Evolutionary conservation across 2,329 filamentous ascomycete species (phyloP), one percentile per base, ranked within the genome.

Genomic region (Neoscytalidium dimidiatum): DNA sequence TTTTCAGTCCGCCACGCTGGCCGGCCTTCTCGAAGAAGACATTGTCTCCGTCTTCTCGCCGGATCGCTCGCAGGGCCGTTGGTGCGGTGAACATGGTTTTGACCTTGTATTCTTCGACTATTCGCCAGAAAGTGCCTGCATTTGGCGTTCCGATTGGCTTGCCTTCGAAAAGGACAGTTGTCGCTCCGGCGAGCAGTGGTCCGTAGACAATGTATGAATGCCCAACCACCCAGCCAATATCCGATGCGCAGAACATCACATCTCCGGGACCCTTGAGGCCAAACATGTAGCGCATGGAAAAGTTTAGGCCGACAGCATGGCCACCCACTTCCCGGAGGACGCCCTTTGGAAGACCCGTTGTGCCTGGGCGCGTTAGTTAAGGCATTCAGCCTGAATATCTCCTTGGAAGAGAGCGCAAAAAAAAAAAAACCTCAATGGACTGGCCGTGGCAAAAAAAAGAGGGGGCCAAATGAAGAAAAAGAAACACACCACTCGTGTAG

Each of bases 201-300:
- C 88, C 94, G 73, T 97, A 97, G 13, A 97, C 82, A 68, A 97
- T 97, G 74, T 95, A 97, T 5, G 88, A 90, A 74, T 93, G 88
- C 2, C 92, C 92, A 0, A 95, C 92, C 0, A 94, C 92, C 94
- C 94, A 97, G 33, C 94, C 94, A 64, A 97, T 94, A 73, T 98
- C 94, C 14, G 89, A 92, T 1, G 90, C 90, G 5, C 88, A 91
- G 74, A 92, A 89, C 77, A 90, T 86, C 66, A 96, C 92, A 74
- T 96, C 92, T 0, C 92, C 92, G 0, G 92, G 92, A 0, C 92
- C 92, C 66, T 90, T 88, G 61, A 97, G 88, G 51, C 90, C 88
- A 73, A 96, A 96, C 3, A 96, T 79, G 70, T 94, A 94, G 72
- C 88, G 88, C 69, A 96, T 92, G 11, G 90, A 92, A 33, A 96